A percentile compares a stretch with the other conserved stretches of the same genome.
phyloP scores from a whole-genome alignment of 768 basidiomycete species.

The Rubroboletus satanas region DNA sequence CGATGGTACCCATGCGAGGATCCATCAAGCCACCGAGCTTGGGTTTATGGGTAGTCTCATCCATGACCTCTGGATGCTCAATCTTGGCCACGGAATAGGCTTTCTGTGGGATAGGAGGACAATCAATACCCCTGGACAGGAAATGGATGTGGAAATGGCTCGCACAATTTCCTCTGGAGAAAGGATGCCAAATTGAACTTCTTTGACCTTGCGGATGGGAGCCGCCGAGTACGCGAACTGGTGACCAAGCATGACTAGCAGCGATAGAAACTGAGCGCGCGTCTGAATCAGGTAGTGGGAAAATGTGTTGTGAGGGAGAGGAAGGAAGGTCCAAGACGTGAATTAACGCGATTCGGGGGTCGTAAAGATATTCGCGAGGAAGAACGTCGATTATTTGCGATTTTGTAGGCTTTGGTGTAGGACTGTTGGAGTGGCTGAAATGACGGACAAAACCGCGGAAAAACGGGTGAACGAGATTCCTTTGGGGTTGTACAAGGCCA shows the following conservation, averaged over 20 bases:
- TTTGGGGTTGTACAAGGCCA: neutral
- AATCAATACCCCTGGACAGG: slow-evolving; percentile 6
- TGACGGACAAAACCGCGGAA: slow-evolving; percentile 8
- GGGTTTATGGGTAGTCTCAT: slow-evolving; percentile 85
- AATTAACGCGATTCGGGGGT: slow-evolving; percentile 26
- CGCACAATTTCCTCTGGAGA: slow-evolving; percentile 96
- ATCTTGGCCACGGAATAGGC: slow-evolving; percentile 98
- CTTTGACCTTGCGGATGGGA: slow-evolving; percentile 91
- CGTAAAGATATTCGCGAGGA: slow-evolving; percentile 2
- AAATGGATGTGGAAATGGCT: neutral
- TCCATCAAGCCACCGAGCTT: slow-evolving; percentile 96
- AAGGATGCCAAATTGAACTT: slow-evolving; percentile 98
- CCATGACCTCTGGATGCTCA: slow-evolving; percentile 98
- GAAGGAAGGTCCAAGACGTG: slow-evolving; percentile 13
- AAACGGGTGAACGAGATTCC: slow-evolving; percentile 6
- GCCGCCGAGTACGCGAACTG: slow-evolving; percentile 92
- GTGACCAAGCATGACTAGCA: slow-evolving; percentile 70
- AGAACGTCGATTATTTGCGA: slow-evolving; percentile 12
- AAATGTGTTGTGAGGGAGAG: neutral
- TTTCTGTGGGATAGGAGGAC: slow-evolving; percentile 59
- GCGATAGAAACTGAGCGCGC: slow-evolving; percentile 12
- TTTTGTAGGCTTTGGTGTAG: slow-evolving; percentile 19
- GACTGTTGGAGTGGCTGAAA: slow-evolving; percentile 1
- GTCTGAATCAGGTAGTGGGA: slow-evolving; percentile 7
- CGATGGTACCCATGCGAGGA: slow-evolving; percentile 96